A percentile compares a stretch with the other conserved stretches of the same genome.
These are phyloP conservation scores for Calocybe cyanea DNA, from an alignment of 768 basidiomycete genomes.

Conservation along the genomic window DNA sequence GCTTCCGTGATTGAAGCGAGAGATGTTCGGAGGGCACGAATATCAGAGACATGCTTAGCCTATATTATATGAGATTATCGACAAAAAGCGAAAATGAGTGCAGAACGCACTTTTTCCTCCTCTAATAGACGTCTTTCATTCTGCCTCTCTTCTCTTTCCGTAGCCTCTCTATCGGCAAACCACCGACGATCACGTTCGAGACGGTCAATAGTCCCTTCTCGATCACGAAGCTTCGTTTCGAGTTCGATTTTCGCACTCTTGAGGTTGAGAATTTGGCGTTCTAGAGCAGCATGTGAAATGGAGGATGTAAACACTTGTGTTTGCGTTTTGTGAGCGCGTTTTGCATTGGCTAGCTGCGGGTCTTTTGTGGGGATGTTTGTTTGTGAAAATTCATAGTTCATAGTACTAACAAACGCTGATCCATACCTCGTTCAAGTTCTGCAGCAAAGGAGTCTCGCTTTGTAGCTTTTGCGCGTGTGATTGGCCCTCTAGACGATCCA, in stretches of 20 bases:
- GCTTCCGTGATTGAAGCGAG: conserved; percentile 52
- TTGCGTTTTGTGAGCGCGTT: no score
- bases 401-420: no score
- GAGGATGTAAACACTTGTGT: conserved; percentile 46
- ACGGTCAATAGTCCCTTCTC: conserved; percentile 56
- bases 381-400: no score
- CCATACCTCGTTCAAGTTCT: no score
- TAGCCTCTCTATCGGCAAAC: conserved; percentile 63
- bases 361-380: no score
- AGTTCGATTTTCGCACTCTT: conserved; percentile 62
- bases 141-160: conserved; percentile 68
- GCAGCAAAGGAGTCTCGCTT: no score
- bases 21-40: conserved; percentile 46
- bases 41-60: conserved; percentile 47
- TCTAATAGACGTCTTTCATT: conserved; percentile 44
- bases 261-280: conserved; percentile 61
- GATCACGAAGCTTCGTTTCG: conserved; percentile 66
- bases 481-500: no score
- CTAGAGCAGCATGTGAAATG: conserved; percentile 58
- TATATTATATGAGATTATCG: conserved; percentile 18
- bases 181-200: conserved; percentile 69
- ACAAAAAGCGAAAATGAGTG: not conserved
- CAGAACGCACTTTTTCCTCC: conserved; percentile 54
- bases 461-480: no score
- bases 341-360: no score